A percentile compares a stretch with the other conserved stretches of the same genome.
Conservation (phyloP, 148 eudicot species). For the Silene latifolia region DNA sequence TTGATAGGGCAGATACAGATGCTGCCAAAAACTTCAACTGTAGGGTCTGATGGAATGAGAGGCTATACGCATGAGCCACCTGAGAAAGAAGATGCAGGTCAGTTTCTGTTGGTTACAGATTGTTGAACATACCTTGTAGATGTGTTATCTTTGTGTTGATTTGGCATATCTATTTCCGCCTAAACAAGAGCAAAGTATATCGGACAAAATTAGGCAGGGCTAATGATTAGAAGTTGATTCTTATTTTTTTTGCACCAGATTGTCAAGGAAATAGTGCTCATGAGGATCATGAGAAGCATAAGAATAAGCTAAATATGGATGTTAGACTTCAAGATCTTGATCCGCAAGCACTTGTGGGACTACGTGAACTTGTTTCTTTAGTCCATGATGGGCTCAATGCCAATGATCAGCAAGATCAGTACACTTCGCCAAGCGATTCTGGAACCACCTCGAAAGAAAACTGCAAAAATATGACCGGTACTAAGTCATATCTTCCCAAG, state of each 20-base stretch:
- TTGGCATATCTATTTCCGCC: not conserved
- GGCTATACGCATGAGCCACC: conserved; percentile 23
- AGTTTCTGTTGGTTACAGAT: conserved; percentile 7
- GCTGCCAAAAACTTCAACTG: conserved; percentile 36
- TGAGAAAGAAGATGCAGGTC: conserved; percentile 47
- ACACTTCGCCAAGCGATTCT: conserved; percentile 33
- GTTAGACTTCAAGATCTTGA: conserved; percentile 54
- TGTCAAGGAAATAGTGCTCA: conserved; percentile 9
- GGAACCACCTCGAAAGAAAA: conserved; percentile 34
- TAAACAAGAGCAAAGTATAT: not conserved
- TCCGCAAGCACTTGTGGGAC: conserved; percentile 50
- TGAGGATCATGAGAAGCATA: conserved; percentile 30
- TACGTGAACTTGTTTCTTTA: conserved; percentile 65
- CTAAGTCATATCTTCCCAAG: conserved; percentile 19
- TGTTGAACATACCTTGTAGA: not conserved
- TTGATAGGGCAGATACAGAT: conserved; percentile 71
- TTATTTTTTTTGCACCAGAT: conserved; percentile 31
- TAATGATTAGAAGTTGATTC: not conserved
- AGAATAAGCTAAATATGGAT: conserved; percentile 30
- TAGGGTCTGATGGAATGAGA: conserved; percentile 25
- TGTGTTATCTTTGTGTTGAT: not conserved
- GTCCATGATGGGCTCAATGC: conserved; percentile 63
- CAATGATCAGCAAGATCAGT: conserved; percentile 29
- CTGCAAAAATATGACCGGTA: conserved; percentile 13
- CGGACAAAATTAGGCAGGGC: not conserved